These are phyloP conservation scores for Lichtheimia hyalospora DNA, from an alignment of 371 early-diverging fungal genomes.

Conservation along the genomic window DNA sequence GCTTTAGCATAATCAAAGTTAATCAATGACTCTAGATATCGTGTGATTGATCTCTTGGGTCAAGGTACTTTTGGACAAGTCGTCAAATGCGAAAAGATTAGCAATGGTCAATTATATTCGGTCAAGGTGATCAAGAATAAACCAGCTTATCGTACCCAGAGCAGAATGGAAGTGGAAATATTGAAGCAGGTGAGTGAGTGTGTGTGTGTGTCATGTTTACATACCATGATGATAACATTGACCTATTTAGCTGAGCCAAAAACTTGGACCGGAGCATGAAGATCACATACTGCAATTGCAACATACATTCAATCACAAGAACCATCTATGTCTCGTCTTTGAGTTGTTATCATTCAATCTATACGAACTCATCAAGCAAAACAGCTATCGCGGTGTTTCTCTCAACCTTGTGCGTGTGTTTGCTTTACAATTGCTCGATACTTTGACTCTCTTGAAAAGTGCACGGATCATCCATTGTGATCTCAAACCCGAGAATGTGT, in stretches of 20 bases:
- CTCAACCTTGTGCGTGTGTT: constrained; percentile 86
- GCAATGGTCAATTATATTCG: constrained; percentile 87
- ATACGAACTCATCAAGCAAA: constrained; percentile 96
- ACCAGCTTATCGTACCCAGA: constrained; percentile 93
- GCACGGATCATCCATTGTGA: constrained; percentile 97
- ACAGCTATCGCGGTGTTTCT: constrained; percentile 92
- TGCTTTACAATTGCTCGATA: constrained; percentile 82
- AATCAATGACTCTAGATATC: constrained; percentile 50
- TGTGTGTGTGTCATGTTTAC: no score
- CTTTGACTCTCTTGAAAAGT: constrained; percentile 78
- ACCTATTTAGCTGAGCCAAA: constrained; percentile 66
- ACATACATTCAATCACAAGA: constrained; percentile 91
- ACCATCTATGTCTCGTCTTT: constrained; percentile 95
- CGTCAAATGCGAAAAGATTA: constrained; percentile 85
- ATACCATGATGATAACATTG: background rate
- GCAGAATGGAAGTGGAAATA: constrained; percentile 92
- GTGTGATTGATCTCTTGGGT: constrained; percentile 89
- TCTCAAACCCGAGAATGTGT: constrained; percentile 97
- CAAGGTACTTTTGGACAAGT: constrained; percentile 99
- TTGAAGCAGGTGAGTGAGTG: constrained; percentile 63
- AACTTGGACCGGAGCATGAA: constrained; percentile 74
- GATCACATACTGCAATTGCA: constrained; percentile 83
- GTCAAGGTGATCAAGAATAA: constrained; percentile 98
- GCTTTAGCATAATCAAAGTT: background rate
- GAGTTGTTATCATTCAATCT: constrained; percentile 95